Conservation (phyloP, 139 green algal genomes). For the Picochlorum sp. region DNA sequence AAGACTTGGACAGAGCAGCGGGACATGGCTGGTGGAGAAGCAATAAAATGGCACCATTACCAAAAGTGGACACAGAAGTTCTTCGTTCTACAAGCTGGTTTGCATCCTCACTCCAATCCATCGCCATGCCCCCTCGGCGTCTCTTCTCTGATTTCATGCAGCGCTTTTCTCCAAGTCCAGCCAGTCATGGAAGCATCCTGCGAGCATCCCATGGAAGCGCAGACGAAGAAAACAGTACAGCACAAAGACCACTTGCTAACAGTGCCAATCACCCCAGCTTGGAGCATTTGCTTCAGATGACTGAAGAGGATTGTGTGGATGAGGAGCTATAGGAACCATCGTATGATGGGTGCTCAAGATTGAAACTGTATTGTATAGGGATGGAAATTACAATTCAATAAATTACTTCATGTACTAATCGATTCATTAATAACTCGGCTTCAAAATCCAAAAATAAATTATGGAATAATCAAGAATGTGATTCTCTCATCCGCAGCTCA, state of each 20-base stretch:
- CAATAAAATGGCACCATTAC: slow-evolving; percentile 13
- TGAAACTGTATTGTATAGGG: no score
- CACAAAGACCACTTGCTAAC: no score
- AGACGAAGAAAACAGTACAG: no score
- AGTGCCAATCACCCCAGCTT: neutral
- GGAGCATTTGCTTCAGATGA: neutral
- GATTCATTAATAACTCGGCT: no score
- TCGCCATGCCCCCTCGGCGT: slow-evolving; percentile 5
- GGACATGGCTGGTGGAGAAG: slow-evolving; percentile 27
- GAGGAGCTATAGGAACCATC: no score
- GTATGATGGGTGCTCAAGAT: neutral
- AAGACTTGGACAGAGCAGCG: slow-evolving; percentile 71
- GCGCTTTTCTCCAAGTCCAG: neutral
- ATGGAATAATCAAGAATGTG: no score
- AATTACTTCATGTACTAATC: no score
- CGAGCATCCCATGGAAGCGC: no score
- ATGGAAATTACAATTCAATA: no score
- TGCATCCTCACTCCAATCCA: neutral
- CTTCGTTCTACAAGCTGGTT: neutral
- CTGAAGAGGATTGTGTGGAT: no score
- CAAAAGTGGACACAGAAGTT: neutral
- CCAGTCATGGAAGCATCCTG: no score
- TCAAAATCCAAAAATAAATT: no score
- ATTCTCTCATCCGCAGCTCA: slow-evolving; percentile 30
- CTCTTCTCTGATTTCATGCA: neutral